Evolutionary conservation across 2,329 filamentous ascomycete species (phyloP).

Genomic region (Colletotrichum filicis): DNA sequence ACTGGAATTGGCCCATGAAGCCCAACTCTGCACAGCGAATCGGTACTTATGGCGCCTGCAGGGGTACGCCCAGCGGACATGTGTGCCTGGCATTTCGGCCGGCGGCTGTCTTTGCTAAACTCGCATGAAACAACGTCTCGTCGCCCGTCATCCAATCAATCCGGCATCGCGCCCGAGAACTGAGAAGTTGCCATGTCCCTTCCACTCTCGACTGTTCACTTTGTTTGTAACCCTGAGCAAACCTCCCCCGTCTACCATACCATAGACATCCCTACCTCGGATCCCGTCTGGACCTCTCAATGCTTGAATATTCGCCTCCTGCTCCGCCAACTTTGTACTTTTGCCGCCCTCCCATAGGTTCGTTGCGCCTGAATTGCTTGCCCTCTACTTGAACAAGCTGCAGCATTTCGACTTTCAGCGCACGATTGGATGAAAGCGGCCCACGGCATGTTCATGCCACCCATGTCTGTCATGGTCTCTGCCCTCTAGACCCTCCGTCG

Average conservation of each 20-base stretch:
- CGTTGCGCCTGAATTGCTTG: background rate
- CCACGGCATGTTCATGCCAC: slow-evolving; percentile 27
- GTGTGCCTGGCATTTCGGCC: slow-evolving; percentile 26
- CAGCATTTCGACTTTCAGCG: slow-evolving; percentile 1
- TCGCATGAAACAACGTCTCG: slow-evolving; percentile 27
- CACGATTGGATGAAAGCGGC: slow-evolving; percentile 32
- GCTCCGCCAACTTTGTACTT: background rate
- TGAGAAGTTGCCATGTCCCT: slow-evolving; percentile 30
- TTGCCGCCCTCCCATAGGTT: slow-evolving; percentile 7
- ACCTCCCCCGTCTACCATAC: background rate
- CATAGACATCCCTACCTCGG: background rate
- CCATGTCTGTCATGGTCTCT: slow-evolving; percentile 4
- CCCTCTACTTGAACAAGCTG: slow-evolving; percentile 7
- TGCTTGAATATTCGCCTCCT: background rate
- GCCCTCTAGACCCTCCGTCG: slow-evolving; percentile 16
- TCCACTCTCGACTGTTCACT: slow-evolving; percentile 11
- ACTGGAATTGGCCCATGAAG: slow-evolving; percentile 12
- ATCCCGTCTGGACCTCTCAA: background rate
- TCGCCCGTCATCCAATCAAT: slow-evolving; percentile 31
- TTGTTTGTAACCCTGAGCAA: slow-evolving; percentile 8
- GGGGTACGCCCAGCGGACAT: slow-evolving; percentile 21
- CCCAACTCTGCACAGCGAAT: slow-evolving; percentile 16
- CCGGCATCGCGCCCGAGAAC: slow-evolving; percentile 11
- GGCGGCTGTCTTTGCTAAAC: slow-evolving; percentile 34
- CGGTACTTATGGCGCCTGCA: slow-evolving; percentile 25